These are phyloP conservation scores for Sarcodon sp. DNA, from an alignment of 768 basidiomycete species.

Conservation along the genomic window DNA sequence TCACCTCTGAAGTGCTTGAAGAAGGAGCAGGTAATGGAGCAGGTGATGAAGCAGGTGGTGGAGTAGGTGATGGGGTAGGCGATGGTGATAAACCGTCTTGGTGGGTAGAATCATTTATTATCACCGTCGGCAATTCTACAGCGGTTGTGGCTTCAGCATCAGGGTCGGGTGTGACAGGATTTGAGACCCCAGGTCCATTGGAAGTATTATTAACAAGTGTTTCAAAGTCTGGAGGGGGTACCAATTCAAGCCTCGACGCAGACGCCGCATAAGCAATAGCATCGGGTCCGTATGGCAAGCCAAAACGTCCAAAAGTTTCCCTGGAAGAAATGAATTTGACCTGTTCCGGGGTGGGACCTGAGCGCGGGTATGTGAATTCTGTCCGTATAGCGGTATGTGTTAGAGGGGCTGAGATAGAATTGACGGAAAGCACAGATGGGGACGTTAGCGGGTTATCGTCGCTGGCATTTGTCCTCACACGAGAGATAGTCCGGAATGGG, in stretches of 20 bases:
- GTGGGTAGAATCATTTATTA: no score
- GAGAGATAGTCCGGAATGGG: constrained; percentile 33
- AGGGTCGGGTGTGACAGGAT: no score
- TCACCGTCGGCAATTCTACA: no score
- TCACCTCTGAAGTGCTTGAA: no score
- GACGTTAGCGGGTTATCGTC: constrained; percentile 28
- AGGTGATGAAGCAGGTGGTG: no score
- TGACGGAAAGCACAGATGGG: constrained; percentile 57
- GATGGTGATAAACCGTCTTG: no score
- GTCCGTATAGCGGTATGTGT: constrained; percentile 62
- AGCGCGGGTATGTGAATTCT: constrained; percentile 54
- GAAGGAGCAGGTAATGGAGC: no score
- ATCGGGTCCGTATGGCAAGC: constrained; percentile 64
- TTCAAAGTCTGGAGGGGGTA: constrained; percentile 21
- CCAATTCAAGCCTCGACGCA: constrained; percentile 26
- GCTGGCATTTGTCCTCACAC: constrained; percentile 29
- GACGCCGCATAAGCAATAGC: constrained; percentile 54
- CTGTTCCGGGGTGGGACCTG: constrained; percentile 50
- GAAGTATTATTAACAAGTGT: not conserved
- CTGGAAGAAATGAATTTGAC: constrained; percentile 58
- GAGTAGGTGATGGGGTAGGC: no score
- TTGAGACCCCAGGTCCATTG: no score
- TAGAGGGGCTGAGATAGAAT: constrained; percentile 66
- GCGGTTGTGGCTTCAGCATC: no score
- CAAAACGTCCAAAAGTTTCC: constrained; percentile 56